Base-by-base conservation (phyloP, 2,329 filamentous ascomycete species). In the Clonostachys chloroleuca region DNA sequence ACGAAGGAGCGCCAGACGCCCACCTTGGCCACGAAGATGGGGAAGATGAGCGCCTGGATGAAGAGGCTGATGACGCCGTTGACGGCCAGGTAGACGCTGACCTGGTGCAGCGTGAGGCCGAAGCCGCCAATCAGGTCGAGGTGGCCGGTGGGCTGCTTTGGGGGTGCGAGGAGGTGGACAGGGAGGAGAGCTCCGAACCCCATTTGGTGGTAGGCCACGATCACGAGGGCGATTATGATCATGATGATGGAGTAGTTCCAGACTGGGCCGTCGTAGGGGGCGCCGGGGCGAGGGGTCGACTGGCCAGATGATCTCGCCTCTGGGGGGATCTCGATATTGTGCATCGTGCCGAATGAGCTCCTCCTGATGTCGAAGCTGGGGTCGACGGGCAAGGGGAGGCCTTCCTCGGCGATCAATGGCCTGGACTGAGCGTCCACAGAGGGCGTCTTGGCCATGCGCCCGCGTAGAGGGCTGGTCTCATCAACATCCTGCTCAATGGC, bases 41-140 rank as follows among this genome's bases (percentile, higher is more conserved):
- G 85, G 57, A 89, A 89, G 33, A 92, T 70, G 42, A 89, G 64
- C 2, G 78, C 87, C 64, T 92, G 87, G 41, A 91, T 83, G 54
- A 86, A 72, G 1, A 92, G 75, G 0, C 86, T 86, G 47, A 91
- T 82, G 51, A 86, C 65, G 4, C 85, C 87, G 54, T 89, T 87
- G 45, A 86, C 66, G 4, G 82, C 79, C 65, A 89, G 76, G 55
- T 87, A 86, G 18, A 84, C 61, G 13, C 86, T 86, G 13, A 88
- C 84, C 36, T 83, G 75, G 56, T 84, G 80, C 3, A 83, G 81
- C 2, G 77, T 79, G 43, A 86, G 72, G 2, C 84, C 86, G 3
- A 89, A 70, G 5, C 86, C 86, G 42, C 86, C 85, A 1, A 75
- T 62, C 10, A 80, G 53, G 48, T 72, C 69, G 9, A 72, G 55